Percentiles rank a stretch among this genome's conserved stretches.
phyloP scores from a whole-genome alignment of 2,329 filamentous ascomycete genomes.

The Knufia fluminis region DNA sequence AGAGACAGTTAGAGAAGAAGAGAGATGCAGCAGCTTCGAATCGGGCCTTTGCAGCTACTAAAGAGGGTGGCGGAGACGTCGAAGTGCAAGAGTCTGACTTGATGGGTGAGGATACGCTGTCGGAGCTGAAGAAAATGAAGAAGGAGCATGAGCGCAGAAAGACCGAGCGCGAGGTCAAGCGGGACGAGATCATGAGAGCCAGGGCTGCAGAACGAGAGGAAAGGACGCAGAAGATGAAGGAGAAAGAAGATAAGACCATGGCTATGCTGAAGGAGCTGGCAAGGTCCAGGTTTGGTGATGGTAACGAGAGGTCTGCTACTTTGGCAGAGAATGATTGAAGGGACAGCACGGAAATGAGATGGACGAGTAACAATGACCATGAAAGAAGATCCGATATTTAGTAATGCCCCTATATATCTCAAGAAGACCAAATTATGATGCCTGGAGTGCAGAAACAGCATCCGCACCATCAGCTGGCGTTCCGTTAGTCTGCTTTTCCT shows the following conservation, averaged over 20 bases:
- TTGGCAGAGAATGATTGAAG: not conserved
- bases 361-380: no score
- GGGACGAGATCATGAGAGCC: conserved; percentile 71
- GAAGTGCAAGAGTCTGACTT: conserved; percentile 66
- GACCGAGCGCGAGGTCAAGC: conserved; percentile 70
- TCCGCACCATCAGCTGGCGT: conserved; percentile 20
- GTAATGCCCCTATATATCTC: no score
- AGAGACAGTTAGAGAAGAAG: conserved; percentile 80
- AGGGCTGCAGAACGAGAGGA: conserved; percentile 72
- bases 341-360: no score
- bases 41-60: conserved; percentile 58
- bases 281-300: conserved; percentile 61
- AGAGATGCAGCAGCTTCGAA: conserved; percentile 63
- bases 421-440: conserved; percentile 7
- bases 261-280: conserved; percentile 71
- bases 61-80: conserved; percentile 38
- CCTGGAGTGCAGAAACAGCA: conserved; percentile 20
- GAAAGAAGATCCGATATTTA: no score
- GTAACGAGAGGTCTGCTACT: conserved; percentile 1
- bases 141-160: conserved; percentile 61
- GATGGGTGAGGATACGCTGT: conserved; percentile 54
- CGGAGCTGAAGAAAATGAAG: conserved; percentile 57
- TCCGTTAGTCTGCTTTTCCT: conserved; percentile 4
- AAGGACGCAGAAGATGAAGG: conserved; percentile 56
- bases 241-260: conserved; percentile 78